These are phyloP conservation scores for Penstemon newberryi DNA, from an alignment of 257 asterid genomes.

Conservation along the genomic window DNA sequence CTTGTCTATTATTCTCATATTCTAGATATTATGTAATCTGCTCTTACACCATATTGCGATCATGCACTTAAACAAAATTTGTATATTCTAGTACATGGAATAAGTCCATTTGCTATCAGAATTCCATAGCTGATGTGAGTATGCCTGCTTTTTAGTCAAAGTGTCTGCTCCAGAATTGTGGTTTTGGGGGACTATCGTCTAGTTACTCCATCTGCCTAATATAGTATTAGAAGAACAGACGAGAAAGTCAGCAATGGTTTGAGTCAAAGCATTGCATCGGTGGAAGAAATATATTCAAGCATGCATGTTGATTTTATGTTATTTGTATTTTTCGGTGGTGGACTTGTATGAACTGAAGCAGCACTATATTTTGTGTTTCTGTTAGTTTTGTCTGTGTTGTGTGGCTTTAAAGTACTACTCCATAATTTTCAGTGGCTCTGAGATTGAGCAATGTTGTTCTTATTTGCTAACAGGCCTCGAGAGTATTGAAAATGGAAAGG, in stretches of 20 bases:
- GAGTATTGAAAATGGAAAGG: conserved; percentile 90
- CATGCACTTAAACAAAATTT: neutral
- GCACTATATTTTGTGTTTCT: neutral
- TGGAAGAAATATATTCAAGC: no score
- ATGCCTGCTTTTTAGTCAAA: neutral
- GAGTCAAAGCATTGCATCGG: no score
- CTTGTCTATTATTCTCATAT: neutral
- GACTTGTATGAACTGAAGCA: neutral
- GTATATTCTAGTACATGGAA: conserved; percentile 10
- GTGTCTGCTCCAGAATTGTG: neutral
- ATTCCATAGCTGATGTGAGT: neutral
- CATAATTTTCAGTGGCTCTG: conserved; percentile 11
- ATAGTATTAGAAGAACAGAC: neutral
- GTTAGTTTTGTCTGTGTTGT: no score
- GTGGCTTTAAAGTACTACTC: neutral
- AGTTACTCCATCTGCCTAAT: conserved; percentile 1
- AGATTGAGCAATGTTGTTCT: conserved; percentile 25
- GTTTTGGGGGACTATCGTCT: neutral
- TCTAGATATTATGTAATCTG: neutral
- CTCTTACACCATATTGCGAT: neutral
- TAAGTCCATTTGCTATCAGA: neutral
- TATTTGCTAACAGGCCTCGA: conserved; percentile 70
- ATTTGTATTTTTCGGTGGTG: neutral
- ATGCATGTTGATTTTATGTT: no score
- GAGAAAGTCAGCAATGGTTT: no score